Evolutionary conservation across 1,284 basidiomycete species (phyloP), one percentile per base, ranked within the genome.

Genomic region (Tylopilus orsonianus): DNA sequence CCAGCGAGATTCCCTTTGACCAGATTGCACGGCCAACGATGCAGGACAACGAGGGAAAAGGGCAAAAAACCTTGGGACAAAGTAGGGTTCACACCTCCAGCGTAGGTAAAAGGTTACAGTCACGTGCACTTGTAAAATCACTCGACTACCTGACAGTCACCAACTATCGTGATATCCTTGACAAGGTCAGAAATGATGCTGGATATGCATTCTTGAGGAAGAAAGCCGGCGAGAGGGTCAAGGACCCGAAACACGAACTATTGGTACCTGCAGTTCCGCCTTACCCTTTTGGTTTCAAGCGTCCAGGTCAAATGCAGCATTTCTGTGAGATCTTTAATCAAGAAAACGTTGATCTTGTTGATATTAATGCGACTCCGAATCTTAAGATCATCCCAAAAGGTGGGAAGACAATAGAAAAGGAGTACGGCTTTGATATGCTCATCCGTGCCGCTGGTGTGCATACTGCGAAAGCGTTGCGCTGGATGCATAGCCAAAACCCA

Each of bases 271-370:
- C 6, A 2, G 22, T 43, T 3, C 22, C 56, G 5, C 59, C 53
- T 7, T 56, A 61, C 10, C 59, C 56, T 1, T 46, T 58, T 18
- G 57, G 32, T 5, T 58, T 45, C 46, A 59, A 36, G 16, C 46
- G 46, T 14, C 54, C 49, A 12, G 23, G 19, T 8, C 44, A 13
- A 13, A 42, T 56, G 8, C 47, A 52, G 37, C 18, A 23, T 30
- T 60, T 48, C 33, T 59, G 55, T n/a, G 57, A 54, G 14, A 36
- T 52, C 18, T 48, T 57, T 22, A 47, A 55, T n/a, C 55, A 60
- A 8, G 35, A 46, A n/a, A 57, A 57, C 4, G 48, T 56, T 9
- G 52, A 57, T 12, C 8, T 56, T n/a, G 34, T 55, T 1, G 48
- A 56, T 22, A 14, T 53, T 0, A 52, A 49, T 5, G 38, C 6